A percentile compares a stretch with the other conserved stretches of the same genome.
Evolutionary conservation across 2,329 filamentous ascomycete species (phyloP).

Genomic region (Graphiopsis chlorocephala): DNA sequence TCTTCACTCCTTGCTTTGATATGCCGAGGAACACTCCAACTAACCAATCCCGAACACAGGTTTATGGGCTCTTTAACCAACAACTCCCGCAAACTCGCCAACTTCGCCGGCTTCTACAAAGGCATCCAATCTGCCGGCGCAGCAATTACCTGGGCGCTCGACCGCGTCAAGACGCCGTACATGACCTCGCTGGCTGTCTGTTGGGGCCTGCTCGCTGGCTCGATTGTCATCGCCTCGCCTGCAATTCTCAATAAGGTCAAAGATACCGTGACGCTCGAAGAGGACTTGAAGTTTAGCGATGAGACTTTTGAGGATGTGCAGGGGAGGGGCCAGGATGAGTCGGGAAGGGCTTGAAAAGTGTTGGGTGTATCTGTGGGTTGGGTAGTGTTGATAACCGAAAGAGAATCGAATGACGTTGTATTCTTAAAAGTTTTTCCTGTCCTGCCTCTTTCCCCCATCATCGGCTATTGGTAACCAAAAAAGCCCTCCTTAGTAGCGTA

Average conservation of each 20-base stretch:
- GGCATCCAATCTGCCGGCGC: slow-evolving; percentile 77
- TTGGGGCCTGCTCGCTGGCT: neutral
- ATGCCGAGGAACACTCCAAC: neutral
- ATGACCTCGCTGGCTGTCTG: neutral
- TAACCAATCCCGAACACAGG: slow-evolving; percentile 55
- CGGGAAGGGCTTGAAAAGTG: neutral
- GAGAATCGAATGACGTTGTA: neutral
- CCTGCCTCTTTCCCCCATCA: neutral
- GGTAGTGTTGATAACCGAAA: neutral
- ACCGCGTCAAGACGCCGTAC: neutral
- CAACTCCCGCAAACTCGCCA: slow-evolving; percentile 85
- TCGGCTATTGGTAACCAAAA: too few relatives aligned
- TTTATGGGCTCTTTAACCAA: slow-evolving; percentile 93
- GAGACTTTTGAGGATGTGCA: slow-evolving; percentile 72
- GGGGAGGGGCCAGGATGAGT: neutral
- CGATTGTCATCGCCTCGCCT: neutral
- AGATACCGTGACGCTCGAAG: slow-evolving; percentile 55
- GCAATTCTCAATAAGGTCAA: neutral
- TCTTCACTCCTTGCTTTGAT: neutral
- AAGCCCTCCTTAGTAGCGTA: too few relatives aligned
- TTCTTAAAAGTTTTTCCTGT: neutral
- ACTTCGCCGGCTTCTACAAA: slow-evolving; percentile 89
- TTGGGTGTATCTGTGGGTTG: neutral
- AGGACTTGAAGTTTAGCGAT: slow-evolving; percentile 81
- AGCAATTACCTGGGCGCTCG: neutral